phyloP scores from a whole-genome alignment of 169 alveolate species.

The Plasmodium yoelii region DNA sequence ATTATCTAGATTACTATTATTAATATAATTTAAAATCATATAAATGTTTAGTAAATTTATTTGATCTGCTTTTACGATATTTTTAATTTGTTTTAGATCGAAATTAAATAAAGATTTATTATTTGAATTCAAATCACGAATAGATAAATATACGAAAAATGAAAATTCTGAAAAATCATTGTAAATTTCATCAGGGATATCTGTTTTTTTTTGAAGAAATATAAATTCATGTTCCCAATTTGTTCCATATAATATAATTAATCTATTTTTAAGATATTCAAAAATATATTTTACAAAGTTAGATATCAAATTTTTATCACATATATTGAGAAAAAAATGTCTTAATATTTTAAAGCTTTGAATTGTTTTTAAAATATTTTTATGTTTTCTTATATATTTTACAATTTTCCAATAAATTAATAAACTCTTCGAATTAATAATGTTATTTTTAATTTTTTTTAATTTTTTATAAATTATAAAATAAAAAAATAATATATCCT shows the following conservation, averaged over 20 bases:
- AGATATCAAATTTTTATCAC: conserved; percentile 21
- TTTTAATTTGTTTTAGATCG: conserved; percentile 17
- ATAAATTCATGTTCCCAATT: conserved; percentile 23
- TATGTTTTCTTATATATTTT: conserved; percentile 8
- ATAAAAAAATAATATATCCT: conserved; percentile 43
- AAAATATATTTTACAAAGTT: conserved; percentile 21
- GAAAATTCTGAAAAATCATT: conserved; percentile 27
- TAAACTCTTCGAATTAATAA: conserved; percentile 7
- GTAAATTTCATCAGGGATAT: background rate
- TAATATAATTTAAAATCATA: conserved; percentile 17
- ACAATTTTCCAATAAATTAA: conserved; percentile 16
- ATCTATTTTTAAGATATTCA: conserved; percentile 6
- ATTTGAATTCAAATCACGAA: conserved; percentile 22
- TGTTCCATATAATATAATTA: conserved; percentile 6
- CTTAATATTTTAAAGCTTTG: conserved; percentile 37
- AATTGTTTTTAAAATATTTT: background rate
- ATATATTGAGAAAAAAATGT: conserved; percentile 34
- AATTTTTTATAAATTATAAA: conserved; percentile 42
- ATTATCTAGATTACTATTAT: conserved; percentile 24
- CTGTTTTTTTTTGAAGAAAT: conserved; percentile 28
- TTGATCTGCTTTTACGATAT: conserved; percentile 16
- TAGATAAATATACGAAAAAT: conserved; percentile 33
- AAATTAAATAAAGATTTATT: conserved; percentile 5
- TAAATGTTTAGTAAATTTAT: conserved; percentile 17
- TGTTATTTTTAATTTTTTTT: conserved; percentile 39